phyloP scores from a whole-genome alignment of 805 yeast genomes.

The Wickerhamiella slavikovae region DNA sequence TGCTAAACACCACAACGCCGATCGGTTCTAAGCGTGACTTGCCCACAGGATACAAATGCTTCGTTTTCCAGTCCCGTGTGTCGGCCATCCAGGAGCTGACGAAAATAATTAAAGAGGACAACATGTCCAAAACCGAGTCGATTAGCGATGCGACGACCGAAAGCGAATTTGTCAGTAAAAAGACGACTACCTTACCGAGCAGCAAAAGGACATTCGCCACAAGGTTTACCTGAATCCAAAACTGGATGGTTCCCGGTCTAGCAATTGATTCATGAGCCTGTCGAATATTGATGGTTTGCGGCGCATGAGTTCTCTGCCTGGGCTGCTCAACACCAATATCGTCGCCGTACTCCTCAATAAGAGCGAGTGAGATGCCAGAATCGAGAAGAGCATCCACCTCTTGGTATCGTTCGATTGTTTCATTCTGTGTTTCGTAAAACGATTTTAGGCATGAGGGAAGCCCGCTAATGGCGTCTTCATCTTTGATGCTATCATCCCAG shows the following conservation, averaged over 20 bases:
- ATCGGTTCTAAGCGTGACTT: conserved; percentile 54
- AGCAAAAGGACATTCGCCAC: conserved; percentile 33
- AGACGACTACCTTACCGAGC: conserved; percentile 38
- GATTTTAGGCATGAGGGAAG: conserved; percentile 10
- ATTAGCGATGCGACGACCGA: conserved; percentile 62
- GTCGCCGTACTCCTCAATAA: conserved; percentile 40
- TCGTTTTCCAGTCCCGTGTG: conserved; percentile 25
- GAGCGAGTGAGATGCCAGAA: conserved; percentile 44
- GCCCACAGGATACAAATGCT: conserved; percentile 39
- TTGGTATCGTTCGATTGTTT: conserved; percentile 30
- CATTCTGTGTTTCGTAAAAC: conserved; percentile 41
- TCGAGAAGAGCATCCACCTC: conserved; percentile 49
- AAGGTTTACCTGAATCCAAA: conserved; percentile 48
- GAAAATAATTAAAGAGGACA: conserved; percentile 56
- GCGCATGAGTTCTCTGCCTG: conserved; percentile 8
- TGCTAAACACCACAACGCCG: conserved; percentile 54
- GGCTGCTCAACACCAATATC: conserved; percentile 14
- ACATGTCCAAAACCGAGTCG: conserved; percentile 53
- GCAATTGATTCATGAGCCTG: conserved; percentile 30
- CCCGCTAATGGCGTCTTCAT: conserved; percentile 11
- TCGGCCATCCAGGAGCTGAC: conserved; percentile 27
- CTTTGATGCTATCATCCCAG: conserved; percentile 19
- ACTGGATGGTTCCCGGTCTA: conserved; percentile 22
- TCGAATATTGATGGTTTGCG: conserved; percentile 17
- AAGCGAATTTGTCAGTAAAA: conserved; percentile 44